Base-by-base conservation (phyloP, 2,329 filamentous ascomycete species). In the Aureobasidium sp. region DNA sequence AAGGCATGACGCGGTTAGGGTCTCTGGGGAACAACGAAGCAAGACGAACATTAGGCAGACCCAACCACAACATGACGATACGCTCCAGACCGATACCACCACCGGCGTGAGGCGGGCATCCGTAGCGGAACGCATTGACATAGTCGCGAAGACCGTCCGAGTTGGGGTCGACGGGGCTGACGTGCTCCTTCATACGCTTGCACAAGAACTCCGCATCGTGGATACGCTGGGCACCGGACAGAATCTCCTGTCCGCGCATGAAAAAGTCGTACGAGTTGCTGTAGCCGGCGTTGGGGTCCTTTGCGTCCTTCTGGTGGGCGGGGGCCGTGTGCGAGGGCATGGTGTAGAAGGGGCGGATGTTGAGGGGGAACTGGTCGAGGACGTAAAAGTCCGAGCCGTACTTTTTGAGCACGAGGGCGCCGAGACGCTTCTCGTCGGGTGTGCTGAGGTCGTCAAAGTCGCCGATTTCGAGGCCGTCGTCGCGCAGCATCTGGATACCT, bases 321-420 rank as follows among this genome's bases (percentile, higher is more conserved):
- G 83, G 79, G 67, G 88, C 83, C 45, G 82, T 77, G 2, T 84
- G 83, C 69, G 89, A 88, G 58, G 89, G 85, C 78, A 93, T 90
- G 63, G 93, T 91, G 76, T 96, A 97, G 76, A 96, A 96, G 5
- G 93, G 93, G 31, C 94, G 84, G 21, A 94, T 89, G 38, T 81
- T 79, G 74, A 94, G 85, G 46, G 94, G 94, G 81, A 96, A 99
- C 76, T 97, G 94, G 79, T 97, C 93, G 64, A 99, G 83, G 23
- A 95, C 87, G 78, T 96, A 97, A 78, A 97, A 97, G 77, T 99
- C 94, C 62, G 91, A 94, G 71, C 88, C 84, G 81, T 88, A 96
- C 77, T 96, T 96, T 68, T 89, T 82, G 61, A 89, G 87, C 66
- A 97, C 84, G 50, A 97, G 81, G 27, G 85, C 86, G 61, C 94